Conservation (phyloP, 1,284 basidiomycete genomes). For the Leccinum variabile region DNA sequence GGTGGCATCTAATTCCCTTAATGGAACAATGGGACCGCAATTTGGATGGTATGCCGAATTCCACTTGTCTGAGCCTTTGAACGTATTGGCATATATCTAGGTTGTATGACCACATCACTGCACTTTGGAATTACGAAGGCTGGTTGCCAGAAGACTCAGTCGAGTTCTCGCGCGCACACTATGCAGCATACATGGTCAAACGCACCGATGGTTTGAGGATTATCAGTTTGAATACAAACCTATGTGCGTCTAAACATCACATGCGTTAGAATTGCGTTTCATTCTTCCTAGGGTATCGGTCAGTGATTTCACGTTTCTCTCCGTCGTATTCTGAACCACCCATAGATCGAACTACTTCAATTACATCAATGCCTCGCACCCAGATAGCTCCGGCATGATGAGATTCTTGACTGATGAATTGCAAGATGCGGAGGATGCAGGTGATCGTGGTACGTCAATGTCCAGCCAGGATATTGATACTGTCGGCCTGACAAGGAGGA, state of each 20-base stretch:
- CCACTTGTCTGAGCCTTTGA: not conserved
- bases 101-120: conserved; percentile 74
- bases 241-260: conserved; percentile 48
- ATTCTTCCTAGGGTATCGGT: conserved; percentile 24
- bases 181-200: conserved; percentile 68
- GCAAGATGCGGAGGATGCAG: conserved; percentile 72
- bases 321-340: conserved; percentile 6
- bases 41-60: conserved; percentile 55
- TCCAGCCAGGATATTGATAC: not conserved
- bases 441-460: conserved; percentile 55
- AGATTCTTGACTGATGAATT: conserved; percentile 80
- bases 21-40: conserved; percentile 52
- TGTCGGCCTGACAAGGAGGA: conserved; percentile 14
- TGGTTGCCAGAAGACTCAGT: conserved; percentile 69
- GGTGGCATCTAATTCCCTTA: conserved; percentile 55
- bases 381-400: conserved; percentile 74
- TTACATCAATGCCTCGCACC: conserved; percentile 71
- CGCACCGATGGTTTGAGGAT: conserved; percentile 68
- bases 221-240: conserved; percentile 76
- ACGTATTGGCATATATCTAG: conserved; percentile 36
- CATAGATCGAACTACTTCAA: conserved; percentile 68
- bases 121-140: conserved; percentile 66
- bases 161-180: conserved; percentile 63
- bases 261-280: not conserved
- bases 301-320: conserved; percentile 3